Conservation (phyloP, 106 monocot species). For the Apostasia ramifera region DNA sequence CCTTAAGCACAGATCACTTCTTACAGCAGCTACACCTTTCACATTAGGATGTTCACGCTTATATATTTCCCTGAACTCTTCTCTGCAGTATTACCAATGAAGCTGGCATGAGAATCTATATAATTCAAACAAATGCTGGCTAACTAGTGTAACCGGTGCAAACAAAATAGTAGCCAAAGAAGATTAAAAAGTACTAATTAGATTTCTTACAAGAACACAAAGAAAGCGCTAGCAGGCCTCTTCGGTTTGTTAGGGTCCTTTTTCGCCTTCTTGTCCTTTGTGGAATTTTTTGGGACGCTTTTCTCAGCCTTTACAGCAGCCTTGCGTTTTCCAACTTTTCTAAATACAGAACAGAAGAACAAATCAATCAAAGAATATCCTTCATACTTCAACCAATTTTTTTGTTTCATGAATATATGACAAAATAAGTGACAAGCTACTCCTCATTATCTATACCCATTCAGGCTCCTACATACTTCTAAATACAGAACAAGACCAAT, state of each 20-base stretch:
- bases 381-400: neutral
- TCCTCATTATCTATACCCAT: neutral
- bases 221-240: conserved; percentile 37
- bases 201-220: conserved; percentile 29
- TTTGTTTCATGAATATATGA: neutral
- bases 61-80: conserved; percentile 31
- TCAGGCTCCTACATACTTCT: no score
- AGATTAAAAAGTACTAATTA: neutral
- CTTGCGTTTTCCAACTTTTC: conserved; percentile 35
- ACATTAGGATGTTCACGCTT: conserved; percentile 39
- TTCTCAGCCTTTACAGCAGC: conserved; percentile 28
- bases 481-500: neutral
- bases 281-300: conserved; percentile 10
- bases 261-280: conserved; percentile 25
- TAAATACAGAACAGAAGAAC: neutral
- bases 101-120: neutral
- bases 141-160: no score
- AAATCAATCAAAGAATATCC: neutral
- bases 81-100: conserved; percentile 7
- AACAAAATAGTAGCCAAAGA: neutral
- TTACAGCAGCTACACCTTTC: conserved; percentile 36
- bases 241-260: conserved; percentile 39
- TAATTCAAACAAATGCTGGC: no score
- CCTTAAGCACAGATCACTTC: neutral
- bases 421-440: neutral